Evolutionary conservation across 2,329 filamentous ascomycete species (phyloP).

Genomic region (Hypoxylon sp.): DNA sequence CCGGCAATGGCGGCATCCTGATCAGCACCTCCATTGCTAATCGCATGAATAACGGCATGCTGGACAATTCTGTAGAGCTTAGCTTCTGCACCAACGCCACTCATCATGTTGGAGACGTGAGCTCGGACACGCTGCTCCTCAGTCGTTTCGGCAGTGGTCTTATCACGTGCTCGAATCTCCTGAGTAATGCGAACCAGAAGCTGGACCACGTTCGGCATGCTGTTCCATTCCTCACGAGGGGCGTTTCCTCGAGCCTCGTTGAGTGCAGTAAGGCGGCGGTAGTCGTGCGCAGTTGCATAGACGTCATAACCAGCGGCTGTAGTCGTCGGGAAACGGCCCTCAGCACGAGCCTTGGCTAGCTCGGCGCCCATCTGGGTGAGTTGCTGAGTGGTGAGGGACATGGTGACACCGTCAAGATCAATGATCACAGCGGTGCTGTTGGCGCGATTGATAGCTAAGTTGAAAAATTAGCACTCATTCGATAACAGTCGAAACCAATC

Average conservation of each 20-base stretch:
- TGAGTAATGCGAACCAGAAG: constrained; percentile 56
- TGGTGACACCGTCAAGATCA: background rate
- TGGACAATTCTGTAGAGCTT: constrained; percentile 50
- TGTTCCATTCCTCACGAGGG: constrained; percentile 41
- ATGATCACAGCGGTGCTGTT: background rate
- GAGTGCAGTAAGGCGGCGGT: constrained; percentile 52
- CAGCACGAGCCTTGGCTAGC: constrained; percentile 54
- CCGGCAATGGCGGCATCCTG: constrained; percentile 57
- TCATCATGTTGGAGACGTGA: constrained; percentile 48
- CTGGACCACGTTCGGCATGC: constrained; percentile 15
- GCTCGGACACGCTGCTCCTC: constrained; percentile 45
- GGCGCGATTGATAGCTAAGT: constrained; percentile 3
- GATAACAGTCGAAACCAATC: background rate
- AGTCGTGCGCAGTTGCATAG: constrained; percentile 54
- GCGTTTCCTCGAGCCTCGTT: constrained; percentile 46
- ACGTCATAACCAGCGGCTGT: constrained; percentile 49
- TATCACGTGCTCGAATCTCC: constrained; percentile 57
- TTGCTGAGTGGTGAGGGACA: constrained; percentile 17
- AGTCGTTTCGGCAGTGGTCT: constrained; percentile 43
- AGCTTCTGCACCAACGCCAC: constrained; percentile 47
- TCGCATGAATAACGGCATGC: constrained; percentile 50
- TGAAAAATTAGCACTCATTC: constrained; percentile 8
- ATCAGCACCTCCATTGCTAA: constrained; percentile 61
- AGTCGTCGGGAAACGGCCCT: constrained; percentile 55
- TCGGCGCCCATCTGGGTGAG: constrained; percentile 54